phyloP scores from a whole-genome alignment of 1,284 basidiomycete species.

The Microbotryum silenes-acaulis region DNA sequence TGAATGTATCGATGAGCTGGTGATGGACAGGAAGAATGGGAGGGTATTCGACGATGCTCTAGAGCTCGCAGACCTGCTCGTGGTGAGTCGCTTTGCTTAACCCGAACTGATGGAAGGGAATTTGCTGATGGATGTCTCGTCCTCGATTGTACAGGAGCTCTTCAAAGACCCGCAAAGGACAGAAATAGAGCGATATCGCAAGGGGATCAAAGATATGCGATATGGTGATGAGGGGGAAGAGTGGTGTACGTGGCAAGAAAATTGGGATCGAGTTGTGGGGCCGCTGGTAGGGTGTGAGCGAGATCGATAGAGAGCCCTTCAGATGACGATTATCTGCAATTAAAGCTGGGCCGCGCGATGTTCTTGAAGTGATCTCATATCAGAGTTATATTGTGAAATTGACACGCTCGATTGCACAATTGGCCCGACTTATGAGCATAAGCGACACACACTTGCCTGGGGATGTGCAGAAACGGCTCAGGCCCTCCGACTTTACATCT shows the following conservation, averaged over 20 bases:
- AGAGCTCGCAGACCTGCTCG: constrained; percentile 64
- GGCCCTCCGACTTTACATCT: no score
- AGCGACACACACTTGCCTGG: no score
- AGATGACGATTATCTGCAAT: no score
- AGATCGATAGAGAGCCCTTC: no score
- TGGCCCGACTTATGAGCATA: no score
- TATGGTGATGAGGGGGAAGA: constrained; percentile 41
- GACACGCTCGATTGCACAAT: no score
- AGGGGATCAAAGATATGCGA: constrained; percentile 16
- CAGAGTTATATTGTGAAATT: no score
- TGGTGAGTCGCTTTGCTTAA: constrained; percentile 5
- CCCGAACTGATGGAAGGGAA: background rate
- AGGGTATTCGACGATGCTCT: constrained; percentile 62
- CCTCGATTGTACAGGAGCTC: constrained; percentile 47
- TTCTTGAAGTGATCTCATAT: no score
- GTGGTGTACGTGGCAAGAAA: constrained; percentile 74
- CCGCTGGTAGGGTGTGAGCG: constrained; percentile 48
- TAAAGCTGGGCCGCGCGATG: no score
- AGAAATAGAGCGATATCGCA: constrained; percentile 13
- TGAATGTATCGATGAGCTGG: constrained; percentile 75
- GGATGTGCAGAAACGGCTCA: no score
- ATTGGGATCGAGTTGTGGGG: constrained; percentile 64
- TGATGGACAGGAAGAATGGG: constrained; percentile 74
- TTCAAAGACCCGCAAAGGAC: constrained; percentile 54
- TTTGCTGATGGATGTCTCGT: background rate